phyloP scores from a whole-genome alignment of 1,284 basidiomycete genomes.

The Cutaneotrichosporon daszewskae region DNA sequence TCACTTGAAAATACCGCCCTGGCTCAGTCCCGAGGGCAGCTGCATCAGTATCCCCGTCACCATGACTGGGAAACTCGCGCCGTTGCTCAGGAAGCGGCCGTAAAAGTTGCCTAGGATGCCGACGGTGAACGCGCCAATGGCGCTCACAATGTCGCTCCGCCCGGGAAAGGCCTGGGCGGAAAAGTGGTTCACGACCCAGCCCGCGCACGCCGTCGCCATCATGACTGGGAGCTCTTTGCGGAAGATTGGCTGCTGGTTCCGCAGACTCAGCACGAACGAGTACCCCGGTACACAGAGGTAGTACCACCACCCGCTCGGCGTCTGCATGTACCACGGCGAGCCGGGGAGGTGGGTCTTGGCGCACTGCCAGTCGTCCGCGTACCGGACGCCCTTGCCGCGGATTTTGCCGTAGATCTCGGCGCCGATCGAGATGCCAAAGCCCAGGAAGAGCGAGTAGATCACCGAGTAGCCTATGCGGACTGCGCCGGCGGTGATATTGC shows the following conservation, averaged over 20 bases:
- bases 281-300: slow-evolving; percentile 77
- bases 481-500: slow-evolving; percentile 75
- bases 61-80: slow-evolving; percentile 46
- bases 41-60: slow-evolving; percentile 75
- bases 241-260: slow-evolving; percentile 68
- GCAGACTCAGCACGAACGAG: slow-evolving; percentile 65
- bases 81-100: slow-evolving; percentile 55
- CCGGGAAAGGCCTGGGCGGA: slow-evolving; percentile 59
- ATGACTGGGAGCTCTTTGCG: slow-evolving; percentile 61
- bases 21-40: slow-evolving; percentile 69
- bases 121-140: slow-evolving; percentile 72
- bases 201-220: slow-evolving; percentile 68
- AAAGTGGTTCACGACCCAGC: slow-evolving; percentile 73
- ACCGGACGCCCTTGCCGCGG: slow-evolving; percentile 50
- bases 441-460: slow-evolving; percentile 60
- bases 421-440: slow-evolving; percentile 77
- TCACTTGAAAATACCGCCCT: slow-evolving; percentile 60
- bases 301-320: slow-evolving; percentile 50
- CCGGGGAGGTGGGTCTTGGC: slow-evolving; percentile 53
- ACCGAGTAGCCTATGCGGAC: slow-evolving; percentile 74
- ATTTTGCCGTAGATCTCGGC: slow-evolving; percentile 62
- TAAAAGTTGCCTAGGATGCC: slow-evolving; percentile 78
- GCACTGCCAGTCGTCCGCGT: slow-evolving; percentile 60
- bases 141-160: slow-evolving; percentile 68
- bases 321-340: slow-evolving; percentile 50